These are phyloP conservation scores for Penicillium egyptiacum DNA, from an alignment of 495 filamentous ascomycete genomes.

Conservation along the genomic window DNA sequence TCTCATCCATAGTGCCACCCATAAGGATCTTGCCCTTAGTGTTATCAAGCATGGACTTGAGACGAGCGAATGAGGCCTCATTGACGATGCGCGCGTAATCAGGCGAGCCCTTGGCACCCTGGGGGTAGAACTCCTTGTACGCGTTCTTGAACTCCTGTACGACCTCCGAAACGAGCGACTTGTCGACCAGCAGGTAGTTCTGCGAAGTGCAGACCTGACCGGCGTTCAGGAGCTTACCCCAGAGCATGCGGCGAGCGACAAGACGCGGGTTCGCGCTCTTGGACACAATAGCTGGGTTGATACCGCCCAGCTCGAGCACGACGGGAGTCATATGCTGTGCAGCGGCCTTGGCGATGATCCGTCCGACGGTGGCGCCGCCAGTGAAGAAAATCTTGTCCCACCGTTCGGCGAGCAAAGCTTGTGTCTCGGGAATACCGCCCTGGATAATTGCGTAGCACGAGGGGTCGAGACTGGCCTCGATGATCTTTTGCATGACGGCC, in stretches of 20 bases:
- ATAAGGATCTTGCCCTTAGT: slow-evolving; percentile 80
- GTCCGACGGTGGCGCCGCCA: slow-evolving; percentile 72
- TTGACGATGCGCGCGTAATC: slow-evolving; percentile 83
- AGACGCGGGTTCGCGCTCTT: slow-evolving; percentile 75
- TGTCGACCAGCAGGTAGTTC: slow-evolving; percentile 85
- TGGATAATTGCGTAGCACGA: slow-evolving; percentile 77
- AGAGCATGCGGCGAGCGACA: slow-evolving; percentile 81
- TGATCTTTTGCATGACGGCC: slow-evolving; percentile 73
- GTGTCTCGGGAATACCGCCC: slow-evolving; percentile 76
- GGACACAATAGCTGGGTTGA: slow-evolving; percentile 87
- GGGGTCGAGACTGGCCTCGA: slow-evolving; percentile 72
- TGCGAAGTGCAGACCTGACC: slow-evolving; percentile 89
- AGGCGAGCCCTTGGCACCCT: slow-evolving; percentile 69
- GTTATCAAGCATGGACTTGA: slow-evolving; percentile 84
- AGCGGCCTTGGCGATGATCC: slow-evolving; percentile 87
- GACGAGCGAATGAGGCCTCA: slow-evolving; percentile 69
- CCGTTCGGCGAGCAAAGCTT: slow-evolving; percentile 76
- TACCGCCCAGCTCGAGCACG: slow-evolving; percentile 83
- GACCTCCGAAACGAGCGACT: slow-evolving; percentile 66
- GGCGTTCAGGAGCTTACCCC: slow-evolving; percentile 81
- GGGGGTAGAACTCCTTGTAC: slow-evolving; percentile 78
- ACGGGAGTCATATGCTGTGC: slow-evolving; percentile 90
- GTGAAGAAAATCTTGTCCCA: slow-evolving; percentile 99
- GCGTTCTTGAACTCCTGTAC: slow-evolving; percentile 70
- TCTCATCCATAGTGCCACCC: slow-evolving; percentile 78